phyloP scores from a whole-genome alignment of 345 rosid species.

The Aethionema arabicum region DNA sequence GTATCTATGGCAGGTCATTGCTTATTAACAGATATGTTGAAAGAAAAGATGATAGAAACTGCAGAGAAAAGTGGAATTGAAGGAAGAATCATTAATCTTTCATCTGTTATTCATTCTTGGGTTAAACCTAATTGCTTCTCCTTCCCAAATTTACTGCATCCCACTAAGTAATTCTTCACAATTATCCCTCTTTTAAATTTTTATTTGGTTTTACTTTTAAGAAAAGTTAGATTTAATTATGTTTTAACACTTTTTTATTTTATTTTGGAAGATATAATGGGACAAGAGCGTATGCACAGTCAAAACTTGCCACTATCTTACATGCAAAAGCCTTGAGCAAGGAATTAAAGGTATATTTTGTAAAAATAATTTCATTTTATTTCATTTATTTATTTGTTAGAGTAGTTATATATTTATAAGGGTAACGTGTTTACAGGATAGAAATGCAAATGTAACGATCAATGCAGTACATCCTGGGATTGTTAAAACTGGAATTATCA shows the following conservation, averaged over 20 bases:
- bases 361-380: not conserved
- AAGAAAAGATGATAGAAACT: slow-evolving; percentile 83
- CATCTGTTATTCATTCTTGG: slow-evolving; percentile 95
- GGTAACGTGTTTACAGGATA: slow-evolving; percentile 49
- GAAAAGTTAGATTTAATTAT: not conserved
- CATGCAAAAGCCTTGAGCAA: slow-evolving; percentile 79
- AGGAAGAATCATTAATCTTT: slow-evolving; percentile 84
- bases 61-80: slow-evolving; percentile 62
- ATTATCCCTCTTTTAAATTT: not conserved
- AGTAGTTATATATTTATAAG: not conserved
- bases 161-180: slow-evolving; percentile 52
- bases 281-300: slow-evolving; percentile 86
- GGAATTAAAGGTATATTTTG: slow-evolving; percentile 59
- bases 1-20: slow-evolving; percentile 65
- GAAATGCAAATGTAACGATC: slow-evolving; percentile 72
- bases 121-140: slow-evolving; percentile 63
- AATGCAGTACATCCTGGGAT: slow-evolving; percentile 96
- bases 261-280: slow-evolving; percentile 61
- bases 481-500: slow-evolving; percentile 85
- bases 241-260: not conserved
- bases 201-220: not conserved
- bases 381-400: not conserved
- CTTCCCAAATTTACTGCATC: slow-evolving; percentile 62
- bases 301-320: slow-evolving; percentile 77
- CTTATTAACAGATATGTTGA: slow-evolving; percentile 71